Base-by-base conservation (phyloP, 73 alveolate genomes). In the Paramecium caudatum region DNA sequence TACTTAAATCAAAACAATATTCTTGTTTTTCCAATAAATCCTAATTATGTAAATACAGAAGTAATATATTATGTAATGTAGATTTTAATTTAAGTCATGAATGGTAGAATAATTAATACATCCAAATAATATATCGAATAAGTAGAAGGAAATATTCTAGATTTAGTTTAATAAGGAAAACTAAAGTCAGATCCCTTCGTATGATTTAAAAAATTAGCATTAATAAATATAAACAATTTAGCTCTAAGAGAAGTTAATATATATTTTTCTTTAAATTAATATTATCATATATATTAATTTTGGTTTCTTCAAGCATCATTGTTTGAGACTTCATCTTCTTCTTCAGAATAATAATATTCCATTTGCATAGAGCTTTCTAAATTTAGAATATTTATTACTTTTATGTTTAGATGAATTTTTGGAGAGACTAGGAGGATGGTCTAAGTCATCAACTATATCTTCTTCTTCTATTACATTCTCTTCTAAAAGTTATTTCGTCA, bases 351-450 rank as follows among this genome's bases (percentile, higher is more conserved):
- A 21, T 55, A 55, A 55, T 55, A 55, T 27, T 55, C 80, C 9
- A 55, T 55, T 23, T 55, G 46, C 23, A 19, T 15, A 10, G 80
- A 55, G 30, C 30, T 55, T 55, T 55, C 80, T 55, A 55, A 55
- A 19, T 23, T 55, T 55, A 4, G 10, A 55, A 19, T 9, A 2
- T 23, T 2, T 23, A 0, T 27, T 23, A 55, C 74, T 55, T 55
- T 55, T 55, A 16, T 27, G 2, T 55, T 55, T 55, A 4, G 80
- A 55, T 55, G 80, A 55, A 55, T 55, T 55, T 55, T 55, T 55
- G 23, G 80, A 55, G 80, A 55, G 80, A 23, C 80, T 65, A 32
- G 83, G 83, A 65, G 83, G 83, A 10, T 32, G 15, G 34, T 65
- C 49, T 65, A 36, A 49, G 34, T 65, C 83, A 9, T 65, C 83